These are phyloP conservation scores for Exserohilum rostratum DNA, from an alignment of 2,329 filamentous ascomycete species.

Conservation along the genomic window DNA sequence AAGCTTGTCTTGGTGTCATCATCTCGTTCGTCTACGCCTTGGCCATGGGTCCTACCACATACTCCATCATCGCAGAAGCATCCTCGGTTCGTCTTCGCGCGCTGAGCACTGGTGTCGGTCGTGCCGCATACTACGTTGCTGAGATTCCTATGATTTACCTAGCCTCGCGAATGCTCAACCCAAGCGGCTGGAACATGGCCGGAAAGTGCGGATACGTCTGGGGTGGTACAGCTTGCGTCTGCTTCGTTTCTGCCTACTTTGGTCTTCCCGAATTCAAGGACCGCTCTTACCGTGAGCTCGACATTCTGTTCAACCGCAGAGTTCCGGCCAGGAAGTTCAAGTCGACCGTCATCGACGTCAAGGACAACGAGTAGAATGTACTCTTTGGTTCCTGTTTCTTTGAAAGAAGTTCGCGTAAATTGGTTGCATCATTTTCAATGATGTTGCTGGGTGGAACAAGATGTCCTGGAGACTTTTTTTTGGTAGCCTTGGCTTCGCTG, in stretches of 20 bases:
- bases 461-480: not conserved
- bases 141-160: slow-evolving; percentile 71
- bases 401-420: no score
- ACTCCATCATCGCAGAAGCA: slow-evolving; percentile 70
- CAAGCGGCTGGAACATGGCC: slow-evolving; percentile 49
- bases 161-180: slow-evolving; percentile 58
- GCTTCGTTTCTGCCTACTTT: slow-evolving; percentile 58
- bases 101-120: slow-evolving; percentile 67
- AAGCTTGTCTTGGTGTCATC: slow-evolving; percentile 67
- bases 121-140: slow-evolving; percentile 66
- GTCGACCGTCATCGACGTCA: slow-evolving; percentile 61
- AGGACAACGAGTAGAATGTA: slow-evolving; percentile 64
- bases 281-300: slow-evolving; percentile 56
- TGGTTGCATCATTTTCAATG: not conserved
- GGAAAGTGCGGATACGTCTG: slow-evolving; percentile 39
- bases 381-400: not conserved
- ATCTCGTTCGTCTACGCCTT: slow-evolving; percentile 69
- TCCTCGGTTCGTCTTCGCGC: slow-evolving; percentile 68
- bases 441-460: not conserved
- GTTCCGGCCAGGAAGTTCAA: slow-evolving; percentile 62
- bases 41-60: slow-evolving; percentile 68
- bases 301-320: slow-evolving; percentile 51
- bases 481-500: not conserved
- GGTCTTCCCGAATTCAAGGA: slow-evolving; percentile 61
- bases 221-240: slow-evolving; percentile 58